Evolutionary conservation across 1,139 yeast species (phyloP).

Genomic region (Diutina catenulata): DNA sequence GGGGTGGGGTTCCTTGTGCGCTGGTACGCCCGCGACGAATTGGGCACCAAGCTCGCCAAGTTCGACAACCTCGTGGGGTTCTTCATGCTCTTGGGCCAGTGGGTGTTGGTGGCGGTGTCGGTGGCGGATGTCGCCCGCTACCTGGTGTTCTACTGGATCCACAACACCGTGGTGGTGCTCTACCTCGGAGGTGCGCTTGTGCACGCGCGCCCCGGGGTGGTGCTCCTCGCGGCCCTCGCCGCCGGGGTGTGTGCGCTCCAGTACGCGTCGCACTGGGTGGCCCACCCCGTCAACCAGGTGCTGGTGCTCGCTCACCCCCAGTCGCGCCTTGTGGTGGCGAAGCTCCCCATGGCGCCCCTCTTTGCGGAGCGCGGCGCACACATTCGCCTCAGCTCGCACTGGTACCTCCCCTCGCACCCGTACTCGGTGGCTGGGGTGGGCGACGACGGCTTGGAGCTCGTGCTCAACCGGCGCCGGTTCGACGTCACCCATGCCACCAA

Average conservation of each 20-base stretch:
- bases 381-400: slow-evolving; percentile 11
- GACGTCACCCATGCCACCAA: neutral
- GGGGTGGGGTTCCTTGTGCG: slow-evolving; percentile 39
- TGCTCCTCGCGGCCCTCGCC: neutral
- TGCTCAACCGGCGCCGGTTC: slow-evolving; percentile 10
- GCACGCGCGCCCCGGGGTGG: neutral
- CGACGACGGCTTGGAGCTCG: slow-evolving; percentile 14
- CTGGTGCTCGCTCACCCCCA: slow-evolving; percentile 2
- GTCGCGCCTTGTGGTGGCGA: neutral
- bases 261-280: neutral
- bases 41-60: slow-evolving; percentile 33
- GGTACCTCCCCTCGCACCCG: slow-evolving; percentile 30
- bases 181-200: neutral
- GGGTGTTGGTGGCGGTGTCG: slow-evolving; percentile 27
- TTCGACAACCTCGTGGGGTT: slow-evolving; percentile 51
- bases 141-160: slow-evolving; percentile 21
- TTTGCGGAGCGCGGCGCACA: slow-evolving; percentile 22
- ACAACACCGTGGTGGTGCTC: slow-evolving; percentile 13
- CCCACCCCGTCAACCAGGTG: neutral
- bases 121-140: slow-evolving; percentile 12
- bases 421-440: slow-evolving; percentile 17
- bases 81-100: slow-evolving; percentile 6
- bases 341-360: neutral
- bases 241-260: neutral
- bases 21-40: slow-evolving; percentile 28